Percentiles rank a stretch among this genome's conserved stretches.
Evolutionary conservation across 75 land plant species (phyloP).

Genomic region (Pseudotsuga menziesii): DNA sequence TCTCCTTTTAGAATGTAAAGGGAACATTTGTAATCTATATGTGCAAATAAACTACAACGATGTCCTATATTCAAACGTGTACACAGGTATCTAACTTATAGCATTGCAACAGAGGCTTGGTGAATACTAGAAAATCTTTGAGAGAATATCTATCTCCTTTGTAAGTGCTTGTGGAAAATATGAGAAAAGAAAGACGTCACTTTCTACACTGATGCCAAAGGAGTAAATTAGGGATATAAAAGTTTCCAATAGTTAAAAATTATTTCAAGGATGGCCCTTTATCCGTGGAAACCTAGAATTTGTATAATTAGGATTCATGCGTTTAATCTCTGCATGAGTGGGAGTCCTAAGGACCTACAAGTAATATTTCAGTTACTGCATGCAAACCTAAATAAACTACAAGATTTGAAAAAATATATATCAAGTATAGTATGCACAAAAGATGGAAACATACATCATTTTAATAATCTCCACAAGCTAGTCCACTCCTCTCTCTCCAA

Average conservation of each 20-base stretch:
- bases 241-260: conserved; percentile 38
- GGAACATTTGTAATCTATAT: conserved; percentile 1
- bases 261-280: conserved; percentile 89
- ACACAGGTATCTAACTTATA: conserved; percentile 28
- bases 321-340: conserved; percentile 74
- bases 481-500: conserved; percentile 69
- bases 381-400: not conserved
- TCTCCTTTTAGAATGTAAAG: not conserved
- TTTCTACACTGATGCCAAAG: not conserved
- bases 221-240: not conserved
- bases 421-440: not conserved
- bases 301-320: conserved; percentile 81
- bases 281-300: conserved; percentile 82
- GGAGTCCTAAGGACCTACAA: conserved; percentile 83
- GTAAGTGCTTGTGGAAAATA: conserved; percentile 59
- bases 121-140: conserved; percentile 63
- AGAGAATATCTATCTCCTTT: conserved; percentile 58
- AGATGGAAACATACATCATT: conserved; percentile 14
- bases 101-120: conserved; percentile 58
- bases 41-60: not conserved
- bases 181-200: conserved; percentile 11
- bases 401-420: not conserved
- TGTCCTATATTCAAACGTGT: not conserved
- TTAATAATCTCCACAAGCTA: conserved; percentile 75
- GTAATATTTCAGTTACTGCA: not conserved